A percentile compares a stretch with the other conserved stretches of the same genome.
These are phyloP conservation scores for Cercis canadensis DNA, from an alignment of 306 rosid genomes.

Conservation along the genomic window DNA sequence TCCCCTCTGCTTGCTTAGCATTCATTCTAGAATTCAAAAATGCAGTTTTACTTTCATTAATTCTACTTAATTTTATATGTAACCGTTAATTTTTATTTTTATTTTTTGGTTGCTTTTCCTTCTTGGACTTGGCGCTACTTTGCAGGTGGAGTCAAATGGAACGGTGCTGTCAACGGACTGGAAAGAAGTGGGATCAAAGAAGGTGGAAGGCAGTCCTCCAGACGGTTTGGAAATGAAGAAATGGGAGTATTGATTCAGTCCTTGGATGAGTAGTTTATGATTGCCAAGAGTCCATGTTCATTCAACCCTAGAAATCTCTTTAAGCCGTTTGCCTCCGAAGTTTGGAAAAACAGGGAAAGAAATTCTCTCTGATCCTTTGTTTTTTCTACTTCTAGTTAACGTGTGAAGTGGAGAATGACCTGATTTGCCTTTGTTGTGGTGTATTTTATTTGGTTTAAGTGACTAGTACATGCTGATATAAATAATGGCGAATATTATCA, in stretches of 20 bases:
- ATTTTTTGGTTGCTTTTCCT: background rate
- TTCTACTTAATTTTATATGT: conserved; percentile 3
- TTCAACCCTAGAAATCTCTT: background rate
- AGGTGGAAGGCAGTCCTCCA: conserved; percentile 96
- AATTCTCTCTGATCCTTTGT: background rate
- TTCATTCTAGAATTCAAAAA: too few species aligned
- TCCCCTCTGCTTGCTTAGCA: conserved; percentile 28
- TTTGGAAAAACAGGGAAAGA: background rate
- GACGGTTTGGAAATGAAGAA: conserved; percentile 97
- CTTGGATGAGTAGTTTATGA: background rate
- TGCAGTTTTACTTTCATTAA: conserved; percentile 1
- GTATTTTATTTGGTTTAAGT: conserved; percentile 21
- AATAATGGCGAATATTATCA: too few species aligned
- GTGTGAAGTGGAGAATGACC: conserved; percentile 28
- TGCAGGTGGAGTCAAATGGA: conserved; percentile 86
- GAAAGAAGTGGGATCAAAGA: conserved; percentile 96
- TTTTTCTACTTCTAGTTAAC: background rate
- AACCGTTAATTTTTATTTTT: background rate
- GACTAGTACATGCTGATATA: too few species aligned
- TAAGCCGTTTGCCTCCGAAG: conserved; percentile 1
- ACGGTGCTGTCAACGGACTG: conserved; percentile 96
- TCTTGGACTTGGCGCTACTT: background rate
- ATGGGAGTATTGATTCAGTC: conserved; percentile 82
- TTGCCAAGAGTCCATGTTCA: conserved; percentile 7
- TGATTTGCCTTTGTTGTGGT: conserved; percentile 31